These are phyloP conservation scores for Adansonia madagascariensis DNA, from an alignment of 441 rosid genomes.

Conservation along the genomic window DNA sequence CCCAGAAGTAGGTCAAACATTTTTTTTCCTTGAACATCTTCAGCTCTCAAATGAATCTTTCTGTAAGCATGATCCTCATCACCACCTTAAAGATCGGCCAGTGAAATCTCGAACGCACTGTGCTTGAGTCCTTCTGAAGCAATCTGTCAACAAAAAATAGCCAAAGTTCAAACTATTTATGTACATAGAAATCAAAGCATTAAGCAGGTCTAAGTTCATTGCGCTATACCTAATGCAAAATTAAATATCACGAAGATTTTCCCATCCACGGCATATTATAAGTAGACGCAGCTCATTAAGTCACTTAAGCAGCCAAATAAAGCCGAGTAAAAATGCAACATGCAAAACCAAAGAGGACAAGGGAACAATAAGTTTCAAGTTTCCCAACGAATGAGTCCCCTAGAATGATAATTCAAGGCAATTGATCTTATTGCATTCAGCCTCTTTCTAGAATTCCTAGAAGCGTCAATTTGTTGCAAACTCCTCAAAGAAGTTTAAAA, in stretches of 20 bases:
- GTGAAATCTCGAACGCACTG: slow-evolving; percentile 79
- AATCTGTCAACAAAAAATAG: slow-evolving; percentile 49
- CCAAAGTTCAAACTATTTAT: neutral
- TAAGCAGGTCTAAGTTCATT: slow-evolving; percentile 17
- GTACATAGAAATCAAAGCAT: slow-evolving; percentile 37
- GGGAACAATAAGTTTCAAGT: neutral
- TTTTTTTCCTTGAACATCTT: slow-evolving; percentile 64
- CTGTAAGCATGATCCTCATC: slow-evolving; percentile 72
- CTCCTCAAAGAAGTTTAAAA: neutral
- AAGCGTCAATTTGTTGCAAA: neutral
- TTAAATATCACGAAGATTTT: neutral
- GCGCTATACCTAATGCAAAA: neutral
- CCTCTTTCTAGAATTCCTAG: too few species aligned
- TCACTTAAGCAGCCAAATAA: neutral
- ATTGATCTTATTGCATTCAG: too few species aligned
- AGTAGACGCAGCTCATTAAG: neutral
- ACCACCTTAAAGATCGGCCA: slow-evolving; percentile 77
- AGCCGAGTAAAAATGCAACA: neutral
- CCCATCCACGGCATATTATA: neutral
- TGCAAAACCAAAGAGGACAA: neutral
- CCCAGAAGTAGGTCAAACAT: slow-evolving; percentile 96
- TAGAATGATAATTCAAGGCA: neutral
- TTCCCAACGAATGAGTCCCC: neutral
- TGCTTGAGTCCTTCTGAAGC: slow-evolving; percentile 96
- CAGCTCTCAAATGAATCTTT: slow-evolving; percentile 13